Conservation (phyloP, 345 rosid genomes). For the Arabis alpina region DNA sequence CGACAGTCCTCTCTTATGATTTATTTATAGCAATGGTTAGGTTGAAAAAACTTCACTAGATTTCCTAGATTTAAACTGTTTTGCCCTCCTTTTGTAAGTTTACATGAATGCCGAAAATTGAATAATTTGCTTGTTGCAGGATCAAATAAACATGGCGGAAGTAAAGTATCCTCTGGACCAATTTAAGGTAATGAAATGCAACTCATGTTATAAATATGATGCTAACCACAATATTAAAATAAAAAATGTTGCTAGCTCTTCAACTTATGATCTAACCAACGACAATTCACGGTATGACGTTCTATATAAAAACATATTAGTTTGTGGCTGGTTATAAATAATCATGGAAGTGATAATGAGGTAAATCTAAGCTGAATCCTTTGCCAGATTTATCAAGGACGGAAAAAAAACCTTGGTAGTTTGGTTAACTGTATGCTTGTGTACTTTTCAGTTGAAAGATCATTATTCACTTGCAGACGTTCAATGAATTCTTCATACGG, state of each 20-base stretch:
- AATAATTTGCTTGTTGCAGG: conserved; percentile 55
- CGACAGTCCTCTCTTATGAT: not conserved
- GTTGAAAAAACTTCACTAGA: not conserved
- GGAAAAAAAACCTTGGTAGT: not conserved
- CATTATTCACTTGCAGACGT: conserved; percentile 59
- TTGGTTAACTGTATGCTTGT: conserved; percentile 17
- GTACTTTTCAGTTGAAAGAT: conserved; percentile 24
- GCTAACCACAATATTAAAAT: not conserved
- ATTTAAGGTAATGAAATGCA: conserved; percentile 71
- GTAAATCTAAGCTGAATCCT: not conserved
- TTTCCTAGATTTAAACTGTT: not conserved
- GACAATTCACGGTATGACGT: conserved; percentile 1
- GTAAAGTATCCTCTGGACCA: conserved; percentile 86
- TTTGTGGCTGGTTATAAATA: conserved; percentile 17
- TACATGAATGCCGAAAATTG: conserved; percentile 4
- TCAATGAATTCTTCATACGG: conserved; percentile 92
- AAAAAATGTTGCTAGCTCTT: conserved; percentile 11
- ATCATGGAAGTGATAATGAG: conserved; percentile 2
- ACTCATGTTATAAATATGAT: conserved; percentile 12
- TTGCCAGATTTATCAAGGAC: not conserved
- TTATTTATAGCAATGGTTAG: not conserved
- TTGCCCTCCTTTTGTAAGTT: conserved; percentile 21
- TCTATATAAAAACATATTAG: not conserved
- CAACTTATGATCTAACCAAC: conserved; percentile 13
- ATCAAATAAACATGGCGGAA: conserved; percentile 89